phyloP scores from a whole-genome alignment of 768 basidiomycete genomes.

The Hydnomerulius pinastri region DNA sequence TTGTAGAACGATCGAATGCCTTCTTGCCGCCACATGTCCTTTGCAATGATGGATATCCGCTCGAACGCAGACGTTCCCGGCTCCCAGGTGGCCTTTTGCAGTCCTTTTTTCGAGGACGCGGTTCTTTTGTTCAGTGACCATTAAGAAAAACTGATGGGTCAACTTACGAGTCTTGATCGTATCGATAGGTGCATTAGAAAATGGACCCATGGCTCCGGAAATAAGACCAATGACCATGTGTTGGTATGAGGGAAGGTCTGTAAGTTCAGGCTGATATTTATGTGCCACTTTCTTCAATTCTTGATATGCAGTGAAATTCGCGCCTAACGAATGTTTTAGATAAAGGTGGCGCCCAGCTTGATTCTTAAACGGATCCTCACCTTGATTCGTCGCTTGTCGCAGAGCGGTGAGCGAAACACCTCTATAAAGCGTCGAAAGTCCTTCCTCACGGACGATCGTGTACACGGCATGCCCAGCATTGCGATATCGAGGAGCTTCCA shows the following conservation, averaged over 20 bases:
- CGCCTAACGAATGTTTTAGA: constrained; percentile 49
- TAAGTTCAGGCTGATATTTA: constrained; percentile 72
- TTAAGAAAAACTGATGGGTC: background rate
- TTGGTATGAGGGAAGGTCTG: constrained; percentile 89
- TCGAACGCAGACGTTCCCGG: constrained; percentile 78
- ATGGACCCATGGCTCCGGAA: constrained; percentile 97
- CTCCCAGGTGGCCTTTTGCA: constrained; percentile 79
- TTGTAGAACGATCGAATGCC: constrained; percentile 94
- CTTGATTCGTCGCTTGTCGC: constrained; percentile 97
- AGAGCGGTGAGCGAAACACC: constrained; percentile 93
- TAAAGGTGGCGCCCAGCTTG: background rate
- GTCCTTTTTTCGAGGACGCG: constrained; percentile 44
- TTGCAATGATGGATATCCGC: constrained; percentile 76
- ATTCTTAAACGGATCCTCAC: constrained; percentile 44
- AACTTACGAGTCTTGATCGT: constrained; percentile 90
- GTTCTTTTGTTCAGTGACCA: constrained; percentile 5
- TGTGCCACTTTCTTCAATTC: constrained; percentile 89
- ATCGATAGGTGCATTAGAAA: constrained; percentile 95
- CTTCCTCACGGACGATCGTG: constrained; percentile 92
- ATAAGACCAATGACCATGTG: constrained; percentile 94
- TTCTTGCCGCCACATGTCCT: constrained; percentile 93
- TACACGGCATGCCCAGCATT: constrained; percentile 98
- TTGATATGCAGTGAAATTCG: constrained; percentile 98
- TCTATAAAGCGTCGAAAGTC: constrained; percentile 79
- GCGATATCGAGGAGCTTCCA: constrained; percentile 90